Percentiles rank a stretch among this genome's conserved stretches.
phyloP scores from a whole-genome alignment of 371 early-diverging fungal species.

The Actinomortierella wolfii region DNA sequence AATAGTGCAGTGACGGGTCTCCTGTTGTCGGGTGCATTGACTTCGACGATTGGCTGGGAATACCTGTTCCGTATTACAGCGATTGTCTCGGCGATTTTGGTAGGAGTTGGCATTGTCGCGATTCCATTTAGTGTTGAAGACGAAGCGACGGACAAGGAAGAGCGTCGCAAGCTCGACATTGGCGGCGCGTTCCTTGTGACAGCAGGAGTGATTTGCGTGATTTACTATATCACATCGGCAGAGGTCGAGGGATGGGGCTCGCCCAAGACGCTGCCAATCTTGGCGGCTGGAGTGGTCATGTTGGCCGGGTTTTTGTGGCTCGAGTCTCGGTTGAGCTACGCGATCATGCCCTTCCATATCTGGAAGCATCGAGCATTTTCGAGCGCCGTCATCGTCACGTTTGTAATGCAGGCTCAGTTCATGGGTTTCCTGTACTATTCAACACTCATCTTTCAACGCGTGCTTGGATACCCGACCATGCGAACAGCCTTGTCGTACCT shows the following conservation, averaged over 20 bases:
- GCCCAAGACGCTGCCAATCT: slow-evolving; percentile 20
- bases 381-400: slow-evolving; percentile 18
- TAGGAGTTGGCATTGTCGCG: slow-evolving; percentile 2
- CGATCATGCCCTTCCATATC: slow-evolving; percentile 40
- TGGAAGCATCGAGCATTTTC: slow-evolving; percentile 27
- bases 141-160: slow-evolving; percentile 4
- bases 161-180: slow-evolving; percentile 12
- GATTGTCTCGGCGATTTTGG: slow-evolving; percentile 1
- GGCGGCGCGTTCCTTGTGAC: slow-evolving; percentile 25
- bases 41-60: no score
- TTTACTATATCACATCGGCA: slow-evolving; percentile 31
- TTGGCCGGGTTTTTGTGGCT: slow-evolving; percentile 21
- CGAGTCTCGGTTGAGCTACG: slow-evolving; percentile 9
- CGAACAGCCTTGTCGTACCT: slow-evolving; percentile 29
- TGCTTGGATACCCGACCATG: slow-evolving; percentile 28
- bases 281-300: slow-evolving; percentile 23
- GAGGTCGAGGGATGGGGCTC: slow-evolving; percentile 32
- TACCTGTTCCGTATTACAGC: neutral
- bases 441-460: slow-evolving; percentile 32
- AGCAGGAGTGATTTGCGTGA: slow-evolving; percentile 29
- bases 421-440: slow-evolving; percentile 24
- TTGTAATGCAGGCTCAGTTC: slow-evolving; percentile 31
- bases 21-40: no score
- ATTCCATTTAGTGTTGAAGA: neutral
- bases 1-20: slow-evolving; percentile 13